Evolutionary conservation across 2,329 filamentous ascomycete species (phyloP).

Genomic region (Verticillium klebahnii): DNA sequence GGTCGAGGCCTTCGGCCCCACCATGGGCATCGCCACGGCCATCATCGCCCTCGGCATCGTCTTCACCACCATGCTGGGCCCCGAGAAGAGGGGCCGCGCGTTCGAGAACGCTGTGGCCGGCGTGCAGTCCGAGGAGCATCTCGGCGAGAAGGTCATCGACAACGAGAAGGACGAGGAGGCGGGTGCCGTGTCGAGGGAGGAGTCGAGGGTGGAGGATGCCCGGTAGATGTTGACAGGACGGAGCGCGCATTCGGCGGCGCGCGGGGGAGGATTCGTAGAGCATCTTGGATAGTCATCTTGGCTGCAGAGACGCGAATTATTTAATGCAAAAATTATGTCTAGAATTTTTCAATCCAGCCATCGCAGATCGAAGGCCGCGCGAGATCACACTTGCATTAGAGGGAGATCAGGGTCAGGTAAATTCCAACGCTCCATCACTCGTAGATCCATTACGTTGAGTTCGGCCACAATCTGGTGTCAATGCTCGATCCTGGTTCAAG

Average conservation of each 20-base stretch:
- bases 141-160: constrained; percentile 18
- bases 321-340: no score
- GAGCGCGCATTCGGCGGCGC: not conserved
- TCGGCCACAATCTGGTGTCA: not conserved
- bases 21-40: constrained; percentile 71
- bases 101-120: constrained; percentile 57
- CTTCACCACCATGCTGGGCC: constrained; percentile 64
- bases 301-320: no score
- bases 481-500: no score
- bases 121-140: constrained; percentile 17
- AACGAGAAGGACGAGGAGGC: constrained; percentile 18
- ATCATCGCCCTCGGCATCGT: constrained; percentile 70
- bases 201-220: not conserved
- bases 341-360: not conserved
- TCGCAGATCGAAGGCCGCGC: not conserved
- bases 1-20: constrained; percentile 68
- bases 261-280: no score
- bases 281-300: no score
- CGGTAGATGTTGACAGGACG: not conserved
- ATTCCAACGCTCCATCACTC: not conserved
- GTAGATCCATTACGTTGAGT: not conserved
- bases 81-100: constrained; percentile 66
- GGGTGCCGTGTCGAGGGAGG: not conserved
- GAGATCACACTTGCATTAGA: no score
- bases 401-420: no score